A percentile compares a stretch with the other conserved stretches of the same genome.
phyloP scores from a whole-genome alignment of 2,329 filamentous ascomycete species.

The Dactylellina sp. region DNA sequence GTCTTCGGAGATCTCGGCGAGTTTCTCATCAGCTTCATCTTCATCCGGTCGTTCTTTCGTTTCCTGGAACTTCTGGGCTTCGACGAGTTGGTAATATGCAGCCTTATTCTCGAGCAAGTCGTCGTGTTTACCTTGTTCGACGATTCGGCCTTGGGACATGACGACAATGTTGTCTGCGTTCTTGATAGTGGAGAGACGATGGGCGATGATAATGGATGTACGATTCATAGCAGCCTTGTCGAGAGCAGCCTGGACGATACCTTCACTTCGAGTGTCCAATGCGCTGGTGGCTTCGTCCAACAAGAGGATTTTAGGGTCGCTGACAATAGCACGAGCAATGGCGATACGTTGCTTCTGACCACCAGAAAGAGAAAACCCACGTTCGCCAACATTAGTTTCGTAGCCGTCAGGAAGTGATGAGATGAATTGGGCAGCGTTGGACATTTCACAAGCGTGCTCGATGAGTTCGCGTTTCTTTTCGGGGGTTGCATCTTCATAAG shows the following conservation, averaged over 20 bases:
- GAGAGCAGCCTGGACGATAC: conserved; percentile 90
- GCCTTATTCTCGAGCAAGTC: conserved; percentile 76
- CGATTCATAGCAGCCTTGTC: conserved; percentile 86
- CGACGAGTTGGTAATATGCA: conserved; percentile 86
- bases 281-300: conserved; percentile 96
- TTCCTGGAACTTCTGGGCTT: conserved; percentile 83
- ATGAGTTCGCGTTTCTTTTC: conserved; percentile 79
- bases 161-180: conserved; percentile 96
- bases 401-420: conserved; percentile 84
- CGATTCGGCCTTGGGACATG: conserved; percentile 84
- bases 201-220: conserved; percentile 95
- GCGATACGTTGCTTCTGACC: conserved; percentile 93
- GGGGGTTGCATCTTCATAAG: conserved; percentile 75
- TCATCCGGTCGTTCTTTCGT: conserved; percentile 70
- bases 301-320: conserved; percentile 74
- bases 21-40: conserved; percentile 68
- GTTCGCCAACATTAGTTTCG: conserved; percentile 93
- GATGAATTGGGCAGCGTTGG: conserved; percentile 95
- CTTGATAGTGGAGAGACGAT: conserved; percentile 92
- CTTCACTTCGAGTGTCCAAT: conserved; percentile 93
- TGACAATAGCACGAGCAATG: conserved; percentile 64
- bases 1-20: conserved; percentile 65
- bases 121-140: conserved; percentile 91
- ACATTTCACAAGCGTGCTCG: conserved; percentile 83
- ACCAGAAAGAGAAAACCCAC: conserved; percentile 90